Conservation (phyloP, 2,329 filamentous ascomycete genomes). For the Pseudodiploospora longispora region DNA sequence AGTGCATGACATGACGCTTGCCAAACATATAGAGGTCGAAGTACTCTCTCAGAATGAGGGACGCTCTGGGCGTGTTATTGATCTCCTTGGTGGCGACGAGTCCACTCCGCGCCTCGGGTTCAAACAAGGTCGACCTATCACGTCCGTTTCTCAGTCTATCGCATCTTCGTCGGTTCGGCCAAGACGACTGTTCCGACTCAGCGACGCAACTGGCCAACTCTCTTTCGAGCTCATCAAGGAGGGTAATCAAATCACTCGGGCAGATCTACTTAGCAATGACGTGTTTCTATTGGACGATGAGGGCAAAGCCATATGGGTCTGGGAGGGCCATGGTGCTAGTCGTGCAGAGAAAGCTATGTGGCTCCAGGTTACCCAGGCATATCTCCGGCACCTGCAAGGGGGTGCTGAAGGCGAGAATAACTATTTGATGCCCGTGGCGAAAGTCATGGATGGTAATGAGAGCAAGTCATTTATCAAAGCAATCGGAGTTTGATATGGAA, state of each 20-base stretch:
- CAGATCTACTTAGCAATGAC: slow-evolving; percentile 50
- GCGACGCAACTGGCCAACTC: slow-evolving; percentile 50
- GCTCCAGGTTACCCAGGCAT: slow-evolving; percentile 51
- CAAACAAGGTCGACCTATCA: slow-evolving; percentile 32
- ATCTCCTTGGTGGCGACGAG: slow-evolving; percentile 43
- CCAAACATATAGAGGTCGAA: slow-evolving; percentile 57
- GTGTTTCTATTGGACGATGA: slow-evolving; percentile 55
- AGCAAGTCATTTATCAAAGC: slow-evolving; percentile 43
- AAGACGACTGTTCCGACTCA: slow-evolving; percentile 51
- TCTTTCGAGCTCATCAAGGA: slow-evolving; percentile 52
- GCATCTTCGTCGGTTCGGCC: slow-evolving; percentile 12
- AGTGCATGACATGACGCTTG: slow-evolving; percentile 55
- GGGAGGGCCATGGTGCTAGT: slow-evolving; percentile 54
- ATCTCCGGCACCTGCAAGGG: slow-evolving; percentile 35
- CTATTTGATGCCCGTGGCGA: slow-evolving; percentile 44
- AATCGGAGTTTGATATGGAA: slow-evolving; percentile 23
- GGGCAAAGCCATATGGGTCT: slow-evolving; percentile 54
- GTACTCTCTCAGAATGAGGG: slow-evolving; percentile 55
- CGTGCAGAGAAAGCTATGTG: slow-evolving; percentile 50
- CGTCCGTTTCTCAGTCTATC: slow-evolving; percentile 15
- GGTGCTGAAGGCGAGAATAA: slow-evolving; percentile 23
- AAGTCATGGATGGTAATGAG: slow-evolving; percentile 50
- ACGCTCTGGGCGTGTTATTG: slow-evolving; percentile 45
- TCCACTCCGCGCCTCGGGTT: slow-evolving; percentile 32
- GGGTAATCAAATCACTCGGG: slow-evolving; percentile 32